Base-by-base conservation (phyloP, 2,329 filamentous ascomycete species). In the Teratosphaeriaceae sp. region DNA sequence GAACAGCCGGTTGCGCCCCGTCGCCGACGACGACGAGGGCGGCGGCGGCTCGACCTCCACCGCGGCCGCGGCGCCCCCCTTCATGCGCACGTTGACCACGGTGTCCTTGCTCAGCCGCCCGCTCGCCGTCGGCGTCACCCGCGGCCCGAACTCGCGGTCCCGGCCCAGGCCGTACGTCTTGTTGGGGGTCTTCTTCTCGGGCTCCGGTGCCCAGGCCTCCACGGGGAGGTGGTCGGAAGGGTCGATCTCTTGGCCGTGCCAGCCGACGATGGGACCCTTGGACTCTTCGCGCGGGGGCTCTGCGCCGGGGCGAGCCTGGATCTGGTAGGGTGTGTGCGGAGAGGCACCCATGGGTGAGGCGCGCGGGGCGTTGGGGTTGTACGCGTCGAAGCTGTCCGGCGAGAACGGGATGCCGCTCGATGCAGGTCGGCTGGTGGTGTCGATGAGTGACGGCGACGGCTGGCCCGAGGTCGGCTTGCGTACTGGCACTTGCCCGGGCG, bases 191-290 rank as follows among this genome's bases (percentile, higher is more conserved):
- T 81, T 83, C 18, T 75, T 73, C 52, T 85, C 82, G 0, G 84
- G 84, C 55, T 88, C 84, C 0, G 84, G 84, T 1, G 84, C 84
- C 84, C 84, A 88, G 1, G 79, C 79, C 43, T 85, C 80, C 59
- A 87, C 77, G 0, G 85, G 85, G 12, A 89, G 71, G 58, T 89
- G 85, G 61, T 90, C 85, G 0, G 84, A 87, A 1, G 85, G 85
- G 57, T 90, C 85, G 43, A 90, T 76, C 55, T 88, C 82, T 43
- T 82, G 75, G 5, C 85, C 85, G 58, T 88, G 84, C 49, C 84
- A 75, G 1, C 79, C 84, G 41, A 88, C 80, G 47, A 89, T 87
- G 56, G 86, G 86, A 7, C 78, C 81, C 41, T 80, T 58, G 4
- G 56, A 54, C 2, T 57, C 47, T 5, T 47, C 40, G 13, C 66